Base-by-base conservation (phyloP, 2,329 filamentous ascomycete genomes). In the Exophiala lecanii-corni region DNA sequence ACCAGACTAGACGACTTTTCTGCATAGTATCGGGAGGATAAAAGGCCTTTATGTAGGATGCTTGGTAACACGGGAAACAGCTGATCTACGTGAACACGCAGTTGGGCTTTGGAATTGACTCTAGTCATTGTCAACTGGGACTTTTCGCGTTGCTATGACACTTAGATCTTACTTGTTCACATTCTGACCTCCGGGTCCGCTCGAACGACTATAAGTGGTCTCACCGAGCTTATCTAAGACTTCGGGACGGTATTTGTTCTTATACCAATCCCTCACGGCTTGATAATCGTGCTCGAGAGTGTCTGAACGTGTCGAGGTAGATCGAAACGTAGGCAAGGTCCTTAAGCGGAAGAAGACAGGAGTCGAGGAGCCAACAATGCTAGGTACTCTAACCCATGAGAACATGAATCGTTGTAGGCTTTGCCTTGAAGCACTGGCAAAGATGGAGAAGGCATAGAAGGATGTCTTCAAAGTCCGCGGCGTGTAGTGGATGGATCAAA, bases 91-190 rank as follows among this genome's bases (percentile, higher is more conserved):
- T 75, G 67, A 23, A 82, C 62, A 52, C 72, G 75, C 23, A 83
- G 60, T n/a, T 78, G 82, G 43, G 78, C 79, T 66, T 83, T 83
- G 25, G 79, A 80, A 58, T 79, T 81, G 51, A 81, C 75, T 69
- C 79, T 82, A 60, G 42, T 25, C 39, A 12, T 17, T 7, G 15
- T 33, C 30, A 33, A 33, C 9, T 10, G n/a, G n/a, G n/a, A 5
- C 26, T 35, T 36, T 34, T 41, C 25, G 50, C 16, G 32, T 17
- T 39, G 25, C 10, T 6, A 21, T 44, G 15, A 40, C 35, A 41
- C 36, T 23, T 37, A 37, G 32, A 21, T 58, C 69, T 52, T 62
- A 82, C 79, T 83, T 83, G 64, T 83, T 83, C 43, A 83, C 79
- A 65, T 83, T 82, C 60, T 83, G 79, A 9, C 79, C 79, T 38